These are phyloP conservation scores for Nadsonia fulvescens DNA, from an alignment of 805 yeast genomes.

Conservation along the genomic window DNA sequence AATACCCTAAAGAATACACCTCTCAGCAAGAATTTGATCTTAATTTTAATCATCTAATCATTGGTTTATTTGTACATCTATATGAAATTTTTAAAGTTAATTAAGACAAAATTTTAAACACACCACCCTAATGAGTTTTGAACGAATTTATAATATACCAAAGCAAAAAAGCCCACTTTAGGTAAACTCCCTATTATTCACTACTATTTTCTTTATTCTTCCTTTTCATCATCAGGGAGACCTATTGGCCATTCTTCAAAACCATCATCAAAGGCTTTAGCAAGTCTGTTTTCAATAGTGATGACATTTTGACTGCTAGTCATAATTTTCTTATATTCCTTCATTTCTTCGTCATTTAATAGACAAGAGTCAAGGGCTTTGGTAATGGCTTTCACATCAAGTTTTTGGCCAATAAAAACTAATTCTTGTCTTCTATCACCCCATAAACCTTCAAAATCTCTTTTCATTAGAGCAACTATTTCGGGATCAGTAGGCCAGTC, in stretches of 20 bases:
- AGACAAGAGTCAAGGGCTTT: slow-evolving; percentile 23
- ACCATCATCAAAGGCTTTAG: slow-evolving; percentile 22
- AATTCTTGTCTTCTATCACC: slow-evolving; percentile 30
- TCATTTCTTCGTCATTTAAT: slow-evolving; percentile 23
- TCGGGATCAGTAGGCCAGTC: slow-evolving; percentile 19
- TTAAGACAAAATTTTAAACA: no score
- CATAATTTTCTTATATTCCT: slow-evolving; percentile 16
- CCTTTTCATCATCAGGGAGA: no score
- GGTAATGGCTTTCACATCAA: slow-evolving; percentile 17
- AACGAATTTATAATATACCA: no score
- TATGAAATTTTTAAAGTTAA: no score
- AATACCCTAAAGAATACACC: no score
- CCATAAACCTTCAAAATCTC: slow-evolving; percentile 22
- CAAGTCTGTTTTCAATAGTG: slow-evolving; percentile 17
- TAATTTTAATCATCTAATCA: no score
- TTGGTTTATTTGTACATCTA: no score
- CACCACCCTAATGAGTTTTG: no score
- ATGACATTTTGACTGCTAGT: slow-evolving; percentile 16
- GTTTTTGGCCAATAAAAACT: slow-evolving; percentile 26
- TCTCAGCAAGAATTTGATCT: no score
- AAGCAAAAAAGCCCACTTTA: no score
- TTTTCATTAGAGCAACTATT: slow-evolving; percentile 17
- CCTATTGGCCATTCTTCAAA: slow-evolving; percentile 26
- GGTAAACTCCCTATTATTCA: no score
- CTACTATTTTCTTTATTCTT: no score